Percentiles rank a stretch among this genome's conserved stretches.
Conservation (phyloP, 2,329 filamentous ascomycete species). For the Epichloe brachyelytri region DNA sequence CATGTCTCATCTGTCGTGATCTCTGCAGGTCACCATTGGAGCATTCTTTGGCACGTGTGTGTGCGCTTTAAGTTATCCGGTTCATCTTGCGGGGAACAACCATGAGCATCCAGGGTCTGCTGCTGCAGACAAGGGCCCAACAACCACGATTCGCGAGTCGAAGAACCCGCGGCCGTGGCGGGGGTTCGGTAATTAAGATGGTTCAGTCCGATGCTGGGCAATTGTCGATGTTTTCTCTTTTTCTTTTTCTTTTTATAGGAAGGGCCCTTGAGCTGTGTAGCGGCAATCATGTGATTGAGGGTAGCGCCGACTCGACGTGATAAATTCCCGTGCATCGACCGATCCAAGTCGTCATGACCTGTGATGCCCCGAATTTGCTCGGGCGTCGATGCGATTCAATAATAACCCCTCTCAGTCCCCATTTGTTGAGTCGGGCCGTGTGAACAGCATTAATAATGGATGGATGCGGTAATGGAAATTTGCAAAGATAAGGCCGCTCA, state of each 20-base stretch:
- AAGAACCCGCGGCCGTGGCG: not conserved
- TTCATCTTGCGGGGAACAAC: not conserved
- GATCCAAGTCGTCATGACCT: too few relatives aligned
- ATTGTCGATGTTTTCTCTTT: too few relatives aligned
- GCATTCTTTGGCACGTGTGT: not conserved
- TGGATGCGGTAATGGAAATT: too few relatives aligned
- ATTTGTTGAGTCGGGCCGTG: too few relatives aligned
- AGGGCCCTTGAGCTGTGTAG: not conserved
- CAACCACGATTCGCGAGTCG: not conserved
- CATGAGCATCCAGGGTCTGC: not conserved
- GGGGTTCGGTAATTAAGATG: not conserved
- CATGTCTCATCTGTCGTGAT: slow-evolving; percentile 3
- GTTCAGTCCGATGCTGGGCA: too few relatives aligned
- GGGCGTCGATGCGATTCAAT: too few relatives aligned
- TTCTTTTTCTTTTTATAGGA: not conserved
- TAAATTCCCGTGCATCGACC: too few relatives aligned
- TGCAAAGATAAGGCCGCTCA: too few relatives aligned
- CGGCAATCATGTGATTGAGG: not conserved
- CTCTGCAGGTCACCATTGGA: not conserved
- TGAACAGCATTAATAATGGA: too few relatives aligned
- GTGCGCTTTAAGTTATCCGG: not conserved
- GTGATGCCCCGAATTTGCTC: too few relatives aligned
- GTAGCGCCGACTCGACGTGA: not conserved
- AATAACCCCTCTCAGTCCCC: too few relatives aligned
- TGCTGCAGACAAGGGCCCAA: not conserved